These are phyloP conservation scores for Apiotrichum mycotoxinovorans DNA, from an alignment of 1,284 basidiomycete species.

Conservation along the genomic window DNA sequence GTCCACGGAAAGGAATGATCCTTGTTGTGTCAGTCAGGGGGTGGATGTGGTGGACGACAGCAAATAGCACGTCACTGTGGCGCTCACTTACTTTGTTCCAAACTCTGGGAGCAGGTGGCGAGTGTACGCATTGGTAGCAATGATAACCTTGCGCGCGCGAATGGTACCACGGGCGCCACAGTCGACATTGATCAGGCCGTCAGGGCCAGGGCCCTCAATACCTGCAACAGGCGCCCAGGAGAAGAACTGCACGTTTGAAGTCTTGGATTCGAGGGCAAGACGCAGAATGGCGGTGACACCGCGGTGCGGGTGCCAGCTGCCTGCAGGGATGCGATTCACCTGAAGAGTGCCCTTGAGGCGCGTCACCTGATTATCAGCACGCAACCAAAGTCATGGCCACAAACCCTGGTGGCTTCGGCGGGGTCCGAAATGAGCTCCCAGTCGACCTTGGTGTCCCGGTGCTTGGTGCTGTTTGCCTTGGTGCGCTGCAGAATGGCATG, in stretches of 20 bases:
- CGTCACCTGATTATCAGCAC: neutral
- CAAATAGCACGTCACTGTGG: no score
- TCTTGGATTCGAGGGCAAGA: conserved; percentile 3
- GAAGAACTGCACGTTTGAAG: conserved; percentile 8
- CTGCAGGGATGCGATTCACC: conserved; percentile 1
- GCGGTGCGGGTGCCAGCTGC: conserved; percentile 17
- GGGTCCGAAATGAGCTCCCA: neutral
- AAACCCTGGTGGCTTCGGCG: neutral
- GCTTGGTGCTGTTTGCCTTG: neutral
- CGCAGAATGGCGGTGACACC: conserved; percentile 14
- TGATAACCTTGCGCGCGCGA: conserved; percentile 26
- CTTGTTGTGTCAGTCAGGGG: no score
- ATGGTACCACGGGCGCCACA: conserved; percentile 25
- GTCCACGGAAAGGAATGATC: conserved; percentile 28
- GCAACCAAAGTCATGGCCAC: neutral
- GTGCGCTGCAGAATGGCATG: no score
- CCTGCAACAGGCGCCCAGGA: conserved; percentile 9
- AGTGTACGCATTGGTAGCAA: conserved; percentile 41
- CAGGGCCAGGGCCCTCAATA: neutral
- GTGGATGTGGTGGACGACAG: no score
- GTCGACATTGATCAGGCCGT: conserved; percentile 11
- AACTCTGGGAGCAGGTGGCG: conserved; percentile 26
- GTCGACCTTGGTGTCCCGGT: neutral
- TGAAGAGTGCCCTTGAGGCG: conserved; percentile 1
- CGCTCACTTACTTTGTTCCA: neutral